Percentiles rank a stretch among this genome's conserved stretches.
Conservation (phyloP, 495 filamentous ascomycete species). For the Chaetomium cochliodes region DNA sequence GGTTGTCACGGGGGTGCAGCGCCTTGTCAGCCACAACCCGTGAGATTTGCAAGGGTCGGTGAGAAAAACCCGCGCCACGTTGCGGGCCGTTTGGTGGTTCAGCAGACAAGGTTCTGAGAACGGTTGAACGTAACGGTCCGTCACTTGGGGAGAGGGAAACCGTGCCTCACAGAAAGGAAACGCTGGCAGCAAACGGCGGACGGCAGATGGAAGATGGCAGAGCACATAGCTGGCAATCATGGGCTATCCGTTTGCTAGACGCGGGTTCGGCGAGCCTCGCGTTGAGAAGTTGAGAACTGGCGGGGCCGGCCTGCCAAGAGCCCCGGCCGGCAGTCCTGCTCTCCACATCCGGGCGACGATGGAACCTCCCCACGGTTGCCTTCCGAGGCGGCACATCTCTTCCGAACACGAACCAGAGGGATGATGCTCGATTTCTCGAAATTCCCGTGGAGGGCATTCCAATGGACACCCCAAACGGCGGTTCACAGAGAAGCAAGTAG, state of each 20-base stretch:
- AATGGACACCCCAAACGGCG: not conserved
- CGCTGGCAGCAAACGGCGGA: not conserved
- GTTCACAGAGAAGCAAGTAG: not conserved
- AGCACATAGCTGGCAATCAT: not conserved
- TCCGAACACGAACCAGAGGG: not conserved
- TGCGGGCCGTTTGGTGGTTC: slow-evolving; percentile 11
- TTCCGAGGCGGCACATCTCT: not conserved
- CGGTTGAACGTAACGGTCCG: not conserved
- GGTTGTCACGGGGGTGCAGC: not conserved
- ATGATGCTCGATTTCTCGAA: not conserved
- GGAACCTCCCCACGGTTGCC: not conserved
- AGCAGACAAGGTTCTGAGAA: slow-evolving; percentile 9
- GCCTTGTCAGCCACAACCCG: slow-evolving; percentile 15
- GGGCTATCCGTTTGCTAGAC: not conserved
- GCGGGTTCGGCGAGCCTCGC: not conserved
- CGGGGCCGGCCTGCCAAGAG: slow-evolving; percentile 16
- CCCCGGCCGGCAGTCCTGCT: slow-evolving; percentile 6
- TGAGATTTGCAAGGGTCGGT: slow-evolving; percentile 11
- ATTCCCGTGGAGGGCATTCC: too few relatives aligned
- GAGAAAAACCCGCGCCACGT: slow-evolving; percentile 10
- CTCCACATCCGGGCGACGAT: not conserved
- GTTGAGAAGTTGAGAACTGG: not conserved
- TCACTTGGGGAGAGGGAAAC: not conserved
- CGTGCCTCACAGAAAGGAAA: not conserved
- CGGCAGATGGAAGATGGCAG: too few relatives aligned